A percentile compares a stretch with the other conserved stretches of the same genome.
Evolutionary conservation across 2,329 filamentous ascomycete species (phyloP).

Genomic region (Talaromyces sp.): DNA sequence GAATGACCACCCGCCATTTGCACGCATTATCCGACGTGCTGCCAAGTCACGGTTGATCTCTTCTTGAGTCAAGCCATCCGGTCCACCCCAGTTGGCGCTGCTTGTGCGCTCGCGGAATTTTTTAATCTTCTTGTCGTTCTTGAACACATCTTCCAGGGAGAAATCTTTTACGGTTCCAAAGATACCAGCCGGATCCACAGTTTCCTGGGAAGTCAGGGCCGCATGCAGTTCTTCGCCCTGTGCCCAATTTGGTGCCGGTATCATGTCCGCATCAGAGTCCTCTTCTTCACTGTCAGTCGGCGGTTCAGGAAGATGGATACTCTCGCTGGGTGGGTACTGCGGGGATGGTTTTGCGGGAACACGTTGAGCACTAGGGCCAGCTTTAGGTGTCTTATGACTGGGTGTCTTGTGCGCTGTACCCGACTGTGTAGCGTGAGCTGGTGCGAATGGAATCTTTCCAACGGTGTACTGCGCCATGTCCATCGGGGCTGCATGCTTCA

Average conservation of each 20-base stretch:
- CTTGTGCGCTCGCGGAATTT: slow-evolving; percentile 88
- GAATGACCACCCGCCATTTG: slow-evolving; percentile 84
- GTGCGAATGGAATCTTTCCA: slow-evolving; percentile 84
- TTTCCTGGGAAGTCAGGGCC: slow-evolving; percentile 76
- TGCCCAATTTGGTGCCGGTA: slow-evolving; percentile 76
- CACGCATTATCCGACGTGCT: slow-evolving; percentile 71
- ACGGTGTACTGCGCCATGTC: slow-evolving; percentile 87
- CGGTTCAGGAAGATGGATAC: slow-evolving; percentile 90
- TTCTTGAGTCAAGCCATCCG: slow-evolving; percentile 80
- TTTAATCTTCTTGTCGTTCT: slow-evolving; percentile 80
- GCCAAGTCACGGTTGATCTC: slow-evolving; percentile 78
- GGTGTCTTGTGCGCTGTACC: slow-evolving; percentile 65
- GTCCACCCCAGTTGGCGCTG: slow-evolving; percentile 86
- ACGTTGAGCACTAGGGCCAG: slow-evolving; percentile 42
- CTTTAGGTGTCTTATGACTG: slow-evolving; percentile 32
- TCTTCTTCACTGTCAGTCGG: slow-evolving; percentile 91
- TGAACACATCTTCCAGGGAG: slow-evolving; percentile 96
- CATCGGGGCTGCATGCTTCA: slow-evolving; percentile 58
- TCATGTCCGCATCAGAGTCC: slow-evolving; percentile 61
- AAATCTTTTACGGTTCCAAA: slow-evolving; percentile 86
- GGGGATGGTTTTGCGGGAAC: slow-evolving; percentile 64
- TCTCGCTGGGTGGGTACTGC: slow-evolving; percentile 82
- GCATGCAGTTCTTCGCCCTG: slow-evolving; percentile 78
- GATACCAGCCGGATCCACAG: slow-evolving; percentile 70
- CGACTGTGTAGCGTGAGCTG: slow-evolving; percentile 55